Base-by-base conservation (phyloP, 2,329 filamentous ascomycete genomes). In the Epichloe brachyelytri region DNA sequence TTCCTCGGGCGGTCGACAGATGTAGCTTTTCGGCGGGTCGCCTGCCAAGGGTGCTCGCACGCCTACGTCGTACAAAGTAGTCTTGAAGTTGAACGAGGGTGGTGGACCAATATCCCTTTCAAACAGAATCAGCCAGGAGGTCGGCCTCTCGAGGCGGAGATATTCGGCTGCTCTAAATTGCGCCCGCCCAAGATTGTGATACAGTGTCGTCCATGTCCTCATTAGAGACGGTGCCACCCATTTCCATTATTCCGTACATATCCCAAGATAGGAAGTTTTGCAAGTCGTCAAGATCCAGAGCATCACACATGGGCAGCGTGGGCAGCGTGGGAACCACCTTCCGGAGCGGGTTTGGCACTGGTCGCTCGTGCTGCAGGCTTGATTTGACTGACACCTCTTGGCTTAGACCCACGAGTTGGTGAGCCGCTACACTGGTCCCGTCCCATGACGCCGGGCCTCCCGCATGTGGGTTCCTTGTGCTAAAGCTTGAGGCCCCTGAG, bases 181-280 rank as follows among this genome's bases (percentile, higher is more conserved):
- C 54, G 2, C 55, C 57, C 15, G 47, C 60, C 63, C 62, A 65
- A 0, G 60, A 64, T 30, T 62, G 63, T 53, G 65, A 60, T 15
- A 56, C 56, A 37, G 62, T 59, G 41, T 64, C 66, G 37, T 69
- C 66, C 48, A 62, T 62, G 6, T 62, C 66, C 2, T 66, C 64
- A 48, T 65, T 67, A 38, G 64, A 58, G 7, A 67, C 59, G 1
- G 63, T 59, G 8, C 67, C 67, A 34, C 65, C 66, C 61, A 69
- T 65, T 52, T 69, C 67, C 63, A 68, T 67, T 37, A 69, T 67
- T 19, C 67, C 66, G 46, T 68, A 66, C 63, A 69, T 65, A 49
- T 70, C 67, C 67, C 67, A 69, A 5, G 65, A 65, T 48, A 68
- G 48, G 40, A 67, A 69, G 51, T 63, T 68, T 48, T 69, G 66